phyloP scores from a whole-genome alignment of 495 filamentous ascomycete species.

The Geoglossum glabrum region DNA sequence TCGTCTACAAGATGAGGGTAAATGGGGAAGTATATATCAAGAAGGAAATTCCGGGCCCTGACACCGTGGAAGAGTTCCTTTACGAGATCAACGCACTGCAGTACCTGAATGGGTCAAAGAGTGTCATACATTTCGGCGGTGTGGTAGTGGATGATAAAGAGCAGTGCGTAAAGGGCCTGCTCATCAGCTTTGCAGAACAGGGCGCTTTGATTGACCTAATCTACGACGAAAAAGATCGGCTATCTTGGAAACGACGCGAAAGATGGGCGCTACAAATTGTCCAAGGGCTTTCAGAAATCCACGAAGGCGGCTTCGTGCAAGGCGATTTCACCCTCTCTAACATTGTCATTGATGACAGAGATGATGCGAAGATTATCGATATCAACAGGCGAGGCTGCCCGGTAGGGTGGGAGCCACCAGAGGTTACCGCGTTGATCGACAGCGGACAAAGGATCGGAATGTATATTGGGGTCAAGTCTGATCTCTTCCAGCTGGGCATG shows the following conservation, averaged over 20 bases:
- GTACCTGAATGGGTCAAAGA: conserved; percentile 42
- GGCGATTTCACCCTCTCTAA: conserved; percentile 95
- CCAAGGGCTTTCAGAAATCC: conserved; percentile 73
- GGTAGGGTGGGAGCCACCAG: conserved; percentile 93
- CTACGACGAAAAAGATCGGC: conserved; percentile 43
- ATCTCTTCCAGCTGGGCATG: conserved; percentile 92
- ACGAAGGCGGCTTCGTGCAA: conserved; percentile 92
- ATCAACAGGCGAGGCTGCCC: conserved; percentile 94
- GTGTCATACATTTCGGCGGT: conserved; percentile 75
- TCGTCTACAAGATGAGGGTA: conserved; percentile 82
- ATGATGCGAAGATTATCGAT: conserved; percentile 92
- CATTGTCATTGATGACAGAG: conserved; percentile 71
- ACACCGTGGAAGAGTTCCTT: conserved; percentile 89
- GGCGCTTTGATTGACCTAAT: conserved; percentile 83
- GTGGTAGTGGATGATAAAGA: conserved; percentile 65
- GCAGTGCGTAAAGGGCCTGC: conserved; percentile 62
- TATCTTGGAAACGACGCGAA: conserved; percentile 61
- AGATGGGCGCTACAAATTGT: conserved; percentile 90
- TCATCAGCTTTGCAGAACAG: conserved; percentile 76
- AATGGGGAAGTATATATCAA: conserved; percentile 61
- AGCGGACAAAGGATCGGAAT: conserved; percentile 87
- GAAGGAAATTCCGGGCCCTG: conserved; percentile 93
- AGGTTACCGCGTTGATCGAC: conserved; percentile 70
- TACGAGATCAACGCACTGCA: conserved; percentile 95
- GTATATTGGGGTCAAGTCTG: conserved; percentile 97